phyloP scores from a whole-genome alignment of 768 basidiomycete species.

The Russula griseocarnosa region DNA sequence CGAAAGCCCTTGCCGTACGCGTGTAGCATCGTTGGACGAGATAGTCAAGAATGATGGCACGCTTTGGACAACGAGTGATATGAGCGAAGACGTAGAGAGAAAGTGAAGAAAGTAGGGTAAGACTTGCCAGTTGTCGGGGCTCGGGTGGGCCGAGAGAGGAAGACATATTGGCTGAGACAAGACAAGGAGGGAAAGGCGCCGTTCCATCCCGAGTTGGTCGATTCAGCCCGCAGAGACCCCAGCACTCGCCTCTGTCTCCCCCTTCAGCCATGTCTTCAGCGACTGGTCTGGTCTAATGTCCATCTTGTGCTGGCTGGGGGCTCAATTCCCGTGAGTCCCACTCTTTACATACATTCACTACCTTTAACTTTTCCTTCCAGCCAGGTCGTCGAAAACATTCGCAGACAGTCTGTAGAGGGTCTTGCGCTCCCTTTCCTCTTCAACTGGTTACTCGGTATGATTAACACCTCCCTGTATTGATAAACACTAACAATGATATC shows the following conservation, averaged over 20 bases:
- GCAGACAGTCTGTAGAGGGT: conserved; percentile 76
- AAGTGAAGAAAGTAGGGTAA: neutral
- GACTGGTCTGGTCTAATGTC: conserved; percentile 66
- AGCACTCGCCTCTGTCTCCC: neutral
- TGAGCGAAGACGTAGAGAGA: neutral
- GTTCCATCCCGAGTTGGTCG: too few relatives aligned
- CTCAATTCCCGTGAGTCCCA: conserved; percentile 77
- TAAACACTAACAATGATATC: neutral
- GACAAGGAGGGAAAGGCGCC: neutral
- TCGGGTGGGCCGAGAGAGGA: neutral
- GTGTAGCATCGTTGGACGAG: conserved; percentile 70
- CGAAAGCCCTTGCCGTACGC: conserved; percentile 66
- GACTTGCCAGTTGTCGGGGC: conserved; percentile 23
- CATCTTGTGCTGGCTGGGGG: conserved; percentile 77
- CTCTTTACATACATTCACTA: neutral
- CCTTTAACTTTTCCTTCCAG: conserved; percentile 38
- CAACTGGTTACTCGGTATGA: conserved; percentile 86
- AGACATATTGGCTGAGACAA: conserved; percentile 9
- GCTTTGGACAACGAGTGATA: conserved; percentile 39
- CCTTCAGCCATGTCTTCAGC: conserved; percentile 40
- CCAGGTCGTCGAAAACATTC: conserved; percentile 78
- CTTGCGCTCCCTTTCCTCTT: conserved; percentile 89
- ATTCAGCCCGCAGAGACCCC: neutral
- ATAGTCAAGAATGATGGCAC: conserved; percentile 69
- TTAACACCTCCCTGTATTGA: neutral